Evolutionary conservation across 495 filamentous ascomycete genomes (phyloP).

Genomic region (Aspergillus avenaceus): DNA sequence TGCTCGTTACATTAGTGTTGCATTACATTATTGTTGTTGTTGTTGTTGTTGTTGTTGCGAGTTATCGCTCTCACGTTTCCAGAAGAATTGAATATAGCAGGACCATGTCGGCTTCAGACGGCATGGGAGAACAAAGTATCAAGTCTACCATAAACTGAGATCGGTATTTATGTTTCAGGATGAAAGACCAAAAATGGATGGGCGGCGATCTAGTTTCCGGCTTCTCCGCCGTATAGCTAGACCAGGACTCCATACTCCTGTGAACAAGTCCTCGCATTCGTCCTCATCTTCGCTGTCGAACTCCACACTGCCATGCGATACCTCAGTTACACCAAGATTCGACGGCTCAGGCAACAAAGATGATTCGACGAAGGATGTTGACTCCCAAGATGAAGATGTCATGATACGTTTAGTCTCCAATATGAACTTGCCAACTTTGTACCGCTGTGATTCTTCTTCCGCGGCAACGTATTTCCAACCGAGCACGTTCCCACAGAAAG

Average conservation of each 20-base stretch:
- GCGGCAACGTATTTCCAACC: constrained; percentile 96
- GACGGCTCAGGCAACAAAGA: neutral
- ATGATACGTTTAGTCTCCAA: constrained; percentile 77
- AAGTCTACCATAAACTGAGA: neutral
- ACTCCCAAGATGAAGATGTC: constrained; percentile 65
- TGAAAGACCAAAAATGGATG: constrained; percentile 23
- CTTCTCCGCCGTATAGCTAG: constrained; percentile 60
- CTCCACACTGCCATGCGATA: constrained; percentile 44
- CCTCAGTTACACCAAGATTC: constrained; percentile 1
- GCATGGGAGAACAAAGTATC: neutral
- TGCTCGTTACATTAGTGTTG: too few relatives aligned
- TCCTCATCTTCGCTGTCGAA: constrained; percentile 93
- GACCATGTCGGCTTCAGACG: neutral
- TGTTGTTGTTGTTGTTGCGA: too few relatives aligned
- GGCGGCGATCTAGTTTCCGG: constrained; percentile 40
- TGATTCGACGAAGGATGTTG: constrained; percentile 15
- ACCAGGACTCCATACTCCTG: constrained; percentile 75
- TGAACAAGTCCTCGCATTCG: constrained; percentile 91
- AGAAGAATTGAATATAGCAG: neutral
- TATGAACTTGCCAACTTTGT: constrained; percentile 97
- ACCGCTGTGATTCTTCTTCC: constrained; percentile 72
- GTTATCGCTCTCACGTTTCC: too few relatives aligned
- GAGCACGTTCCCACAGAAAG: constrained; percentile 62
- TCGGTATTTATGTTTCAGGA: neutral
- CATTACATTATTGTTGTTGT: too few relatives aligned